Evolutionary conservation across 768 basidiomycete species (phyloP).

Genomic region (Pleurotus tuoliensis): DNA sequence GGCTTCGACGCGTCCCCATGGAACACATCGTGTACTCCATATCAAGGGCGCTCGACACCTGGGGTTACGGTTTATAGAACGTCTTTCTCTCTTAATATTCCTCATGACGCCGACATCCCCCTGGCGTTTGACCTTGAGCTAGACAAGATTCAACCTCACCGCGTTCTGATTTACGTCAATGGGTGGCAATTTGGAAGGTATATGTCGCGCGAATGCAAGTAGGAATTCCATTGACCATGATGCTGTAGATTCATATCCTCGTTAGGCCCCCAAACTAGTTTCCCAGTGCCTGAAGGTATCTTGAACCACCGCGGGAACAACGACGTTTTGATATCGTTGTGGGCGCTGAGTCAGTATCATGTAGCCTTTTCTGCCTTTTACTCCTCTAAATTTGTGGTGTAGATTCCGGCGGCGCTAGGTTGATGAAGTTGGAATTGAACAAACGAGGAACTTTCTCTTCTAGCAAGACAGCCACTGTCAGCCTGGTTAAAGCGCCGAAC

Average conservation of each 20-base stretch:
- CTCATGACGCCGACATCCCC: conserved; percentile 46
- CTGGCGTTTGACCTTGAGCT: conserved; percentile 59
- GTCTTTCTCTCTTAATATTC: conserved; percentile 50
- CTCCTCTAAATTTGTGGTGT: not conserved
- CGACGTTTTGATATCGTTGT: conserved; percentile 29
- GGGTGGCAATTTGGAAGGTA: conserved; percentile 73
- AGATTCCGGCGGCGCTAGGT: conserved; percentile 25
- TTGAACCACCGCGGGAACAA: conserved; percentile 31
- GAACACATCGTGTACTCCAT: conserved; percentile 42
- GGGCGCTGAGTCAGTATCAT: conserved; percentile 27
- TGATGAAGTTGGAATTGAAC: conserved; percentile 25
- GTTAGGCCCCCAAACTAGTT: conserved; percentile 44
- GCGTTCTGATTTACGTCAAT: conserved; percentile 65
- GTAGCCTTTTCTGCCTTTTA: not conserved
- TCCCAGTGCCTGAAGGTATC: conserved; percentile 36
- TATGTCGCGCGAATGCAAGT: conserved; percentile 18
- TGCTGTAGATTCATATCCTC: conserved; percentile 26
- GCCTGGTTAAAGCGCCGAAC: conserved; percentile 26
- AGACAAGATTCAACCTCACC: conserved; percentile 44
- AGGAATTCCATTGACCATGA: not conserved
- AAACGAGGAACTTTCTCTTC: conserved; percentile 23
- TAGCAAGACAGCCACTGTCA: conserved; percentile 23
- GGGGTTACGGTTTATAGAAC: conserved; percentile 67
- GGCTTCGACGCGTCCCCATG: conserved; percentile 55
- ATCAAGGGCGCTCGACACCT: conserved; percentile 39